Evolutionary conservation across 805 yeast species (phyloP).

Genomic region (Cyberlindnera suaveolens): DNA sequence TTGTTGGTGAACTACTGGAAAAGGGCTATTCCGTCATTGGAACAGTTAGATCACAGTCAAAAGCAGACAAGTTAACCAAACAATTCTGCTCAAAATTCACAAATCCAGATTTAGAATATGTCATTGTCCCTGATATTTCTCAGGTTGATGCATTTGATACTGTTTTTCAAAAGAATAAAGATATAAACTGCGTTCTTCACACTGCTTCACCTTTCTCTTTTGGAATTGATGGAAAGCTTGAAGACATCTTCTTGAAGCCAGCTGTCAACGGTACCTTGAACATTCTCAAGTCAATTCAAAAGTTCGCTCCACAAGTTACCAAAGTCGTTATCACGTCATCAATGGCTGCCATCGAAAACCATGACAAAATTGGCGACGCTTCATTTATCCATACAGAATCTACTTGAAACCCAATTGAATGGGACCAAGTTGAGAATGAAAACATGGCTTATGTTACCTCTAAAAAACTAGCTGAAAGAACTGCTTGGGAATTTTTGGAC

Average conservation of each 20-base stretch:
- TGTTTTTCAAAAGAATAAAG: slow-evolving; percentile 36
- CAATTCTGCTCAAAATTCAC: slow-evolving; percentile 2
- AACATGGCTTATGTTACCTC: slow-evolving; percentile 46
- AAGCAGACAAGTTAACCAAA: slow-evolving; percentile 24
- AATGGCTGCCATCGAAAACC: slow-evolving; percentile 41
- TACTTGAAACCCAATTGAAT: slow-evolving; percentile 41
- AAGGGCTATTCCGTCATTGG: slow-evolving; percentile 36
- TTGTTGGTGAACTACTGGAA: slow-evolving; percentile 28
- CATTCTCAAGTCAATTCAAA: slow-evolving; percentile 30
- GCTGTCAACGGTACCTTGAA: slow-evolving; percentile 51
- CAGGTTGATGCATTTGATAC: slow-evolving; percentile 37
- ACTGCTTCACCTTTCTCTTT: slow-evolving; percentile 48
- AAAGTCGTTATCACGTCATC: slow-evolving; percentile 54
- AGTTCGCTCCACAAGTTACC: slow-evolving; percentile 32
- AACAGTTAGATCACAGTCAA: slow-evolving; percentile 15
- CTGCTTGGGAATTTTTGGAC: slow-evolving; percentile 48
- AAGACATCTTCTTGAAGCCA: slow-evolving; percentile 47
- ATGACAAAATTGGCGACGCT: slow-evolving; percentile 10
- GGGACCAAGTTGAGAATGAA: slow-evolving; percentile 36
- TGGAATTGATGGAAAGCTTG: slow-evolving; percentile 32
- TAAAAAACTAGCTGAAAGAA: slow-evolving; percentile 53
- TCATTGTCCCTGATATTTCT: slow-evolving; percentile 39
- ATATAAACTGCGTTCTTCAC: slow-evolving; percentile 48
- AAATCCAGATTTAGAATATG: not conserved
- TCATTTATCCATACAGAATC: slow-evolving; percentile 26